phyloP scores from a whole-genome alignment of 768 basidiomycete genomes.

The Melanogaster broomeanus region DNA sequence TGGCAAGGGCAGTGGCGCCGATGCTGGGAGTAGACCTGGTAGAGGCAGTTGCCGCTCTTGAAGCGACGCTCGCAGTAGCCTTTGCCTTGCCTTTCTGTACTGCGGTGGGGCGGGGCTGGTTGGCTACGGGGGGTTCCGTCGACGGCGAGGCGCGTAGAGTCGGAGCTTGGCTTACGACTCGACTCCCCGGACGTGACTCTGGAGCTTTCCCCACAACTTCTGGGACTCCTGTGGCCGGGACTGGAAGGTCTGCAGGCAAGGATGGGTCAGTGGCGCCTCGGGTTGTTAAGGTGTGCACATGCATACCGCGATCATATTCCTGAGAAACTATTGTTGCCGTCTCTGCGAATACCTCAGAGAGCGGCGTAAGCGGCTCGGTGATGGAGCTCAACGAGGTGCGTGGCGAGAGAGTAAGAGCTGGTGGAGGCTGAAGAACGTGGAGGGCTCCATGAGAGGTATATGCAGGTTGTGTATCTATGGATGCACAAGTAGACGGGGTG shows the following conservation, averaged over 20 bases:
- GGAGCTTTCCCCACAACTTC: constrained; percentile 2
- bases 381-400: constrained; percentile 34
- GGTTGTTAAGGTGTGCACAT: background rate
- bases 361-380: constrained; percentile 27
- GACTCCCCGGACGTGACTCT: background rate
- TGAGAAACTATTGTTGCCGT: background rate
- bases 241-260: constrained; percentile 2
- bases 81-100: constrained; percentile 21
- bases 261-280: constrained; percentile 4
- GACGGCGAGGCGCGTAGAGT: background rate
- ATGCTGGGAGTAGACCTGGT: constrained; percentile 1
- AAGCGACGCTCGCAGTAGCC: background rate
- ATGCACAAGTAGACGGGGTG: background rate
- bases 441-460: constrained; percentile 2
- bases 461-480: background rate
- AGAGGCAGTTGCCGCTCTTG: background rate
- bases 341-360: constrained; percentile 16
- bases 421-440: constrained; percentile 10
- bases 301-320: constrained; percentile 12
- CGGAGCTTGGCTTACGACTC: background rate
- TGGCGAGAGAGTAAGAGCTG: constrained; percentile 28
- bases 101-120: background rate
- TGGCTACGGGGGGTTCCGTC: background rate
- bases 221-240: background rate
- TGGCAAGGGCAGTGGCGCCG: constrained; percentile 20